A percentile compares a stretch with the other conserved stretches of the same genome.
Evolutionary conservation across 2,329 filamentous ascomycete species (phyloP).

Genomic region (Claviceps africana): DNA sequence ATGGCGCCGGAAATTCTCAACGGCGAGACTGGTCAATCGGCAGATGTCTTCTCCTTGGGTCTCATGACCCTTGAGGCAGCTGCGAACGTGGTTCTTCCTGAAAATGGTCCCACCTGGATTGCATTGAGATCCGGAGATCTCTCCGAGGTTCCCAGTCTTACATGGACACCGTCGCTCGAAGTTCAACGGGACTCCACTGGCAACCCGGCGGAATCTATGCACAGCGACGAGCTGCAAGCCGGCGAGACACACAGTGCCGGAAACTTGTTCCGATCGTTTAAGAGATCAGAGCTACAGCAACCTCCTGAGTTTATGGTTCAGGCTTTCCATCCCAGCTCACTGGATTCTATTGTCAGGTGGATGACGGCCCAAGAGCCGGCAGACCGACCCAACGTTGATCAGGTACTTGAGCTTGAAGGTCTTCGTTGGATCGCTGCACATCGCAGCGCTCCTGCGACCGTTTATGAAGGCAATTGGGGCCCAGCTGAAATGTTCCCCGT

Average conservation of each 20-base stretch:
- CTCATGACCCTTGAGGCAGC: slow-evolving; percentile 91
- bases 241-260: slow-evolving; percentile 20
- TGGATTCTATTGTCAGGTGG: slow-evolving; percentile 73
- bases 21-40: slow-evolving; percentile 76
- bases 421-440: slow-evolving; percentile 67
- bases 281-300: slow-evolving; percentile 37
- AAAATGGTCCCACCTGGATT: slow-evolving; percentile 85
- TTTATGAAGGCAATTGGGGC: slow-evolving; percentile 94
- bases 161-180: slow-evolving; percentile 59
- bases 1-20: slow-evolving; percentile 85
- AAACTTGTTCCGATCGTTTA: slow-evolving; percentile 29
- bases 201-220: slow-evolving; percentile 18
- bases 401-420: slow-evolving; percentile 59
- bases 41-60: slow-evolving; percentile 87
- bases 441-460: slow-evolving; percentile 75
- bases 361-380: slow-evolving; percentile 71
- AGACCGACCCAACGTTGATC: slow-evolving; percentile 57
- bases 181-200: slow-evolving; percentile 60
- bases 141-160: slow-evolving; percentile 76
- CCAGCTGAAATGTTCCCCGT: slow-evolving; percentile 43
- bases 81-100: slow-evolving; percentile 82
- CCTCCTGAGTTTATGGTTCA: slow-evolving; percentile 88
- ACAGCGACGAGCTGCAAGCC: slow-evolving; percentile 20
- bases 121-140: slow-evolving; percentile 80
- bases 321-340: slow-evolving; percentile 52